These are phyloP conservation scores for Malus orientalis DNA, from an alignment of 306 rosid genomes.

Conservation along the genomic window DNA sequence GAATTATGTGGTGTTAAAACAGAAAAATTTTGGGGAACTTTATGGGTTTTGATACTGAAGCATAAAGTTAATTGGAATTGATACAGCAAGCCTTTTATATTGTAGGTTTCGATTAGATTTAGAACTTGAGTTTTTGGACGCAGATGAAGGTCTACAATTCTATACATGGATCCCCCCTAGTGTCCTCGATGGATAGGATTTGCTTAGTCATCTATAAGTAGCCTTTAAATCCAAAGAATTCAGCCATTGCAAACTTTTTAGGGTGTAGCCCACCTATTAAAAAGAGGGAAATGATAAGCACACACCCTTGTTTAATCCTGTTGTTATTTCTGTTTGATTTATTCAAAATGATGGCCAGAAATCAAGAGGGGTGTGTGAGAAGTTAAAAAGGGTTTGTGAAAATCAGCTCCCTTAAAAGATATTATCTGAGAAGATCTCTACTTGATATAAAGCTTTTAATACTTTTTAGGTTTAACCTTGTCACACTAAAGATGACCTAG, in stretches of 20 bases:
- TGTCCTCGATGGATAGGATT: background rate
- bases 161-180: background rate
- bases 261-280: background rate
- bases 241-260: background rate
- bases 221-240: background rate
- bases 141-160: background rate
- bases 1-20: background rate
- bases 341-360: no score
- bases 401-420: background rate
- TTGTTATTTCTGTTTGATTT: no score
- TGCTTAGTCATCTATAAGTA: background rate
- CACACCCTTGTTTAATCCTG: no score
- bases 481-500: background rate
- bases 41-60: background rate
- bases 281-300: no score
- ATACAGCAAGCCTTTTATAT: background rate
- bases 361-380: no score
- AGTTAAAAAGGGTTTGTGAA: no score
- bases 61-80: background rate
- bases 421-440: background rate
- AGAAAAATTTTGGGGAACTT: background rate
- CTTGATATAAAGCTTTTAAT: background rate
- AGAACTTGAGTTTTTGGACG: background rate
- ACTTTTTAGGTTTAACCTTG: background rate
- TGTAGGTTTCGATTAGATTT: background rate